Conservation (phyloP, 768 basidiomycete genomes). For the Coprinopsis sp. region DNA sequence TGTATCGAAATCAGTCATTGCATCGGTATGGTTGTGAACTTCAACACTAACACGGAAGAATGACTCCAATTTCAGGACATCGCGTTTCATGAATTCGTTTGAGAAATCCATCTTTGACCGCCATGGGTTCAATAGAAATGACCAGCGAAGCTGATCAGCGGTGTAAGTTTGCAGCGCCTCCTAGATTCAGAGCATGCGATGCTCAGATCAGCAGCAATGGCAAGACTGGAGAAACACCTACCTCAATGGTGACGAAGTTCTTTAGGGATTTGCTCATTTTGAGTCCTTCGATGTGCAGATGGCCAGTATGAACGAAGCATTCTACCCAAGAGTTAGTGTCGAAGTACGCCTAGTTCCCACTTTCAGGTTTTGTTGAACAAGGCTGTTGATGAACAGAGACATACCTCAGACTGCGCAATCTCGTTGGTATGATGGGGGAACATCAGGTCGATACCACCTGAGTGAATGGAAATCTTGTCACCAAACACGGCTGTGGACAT, state of each 20-base stretch:
- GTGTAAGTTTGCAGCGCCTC: constrained; percentile 82
- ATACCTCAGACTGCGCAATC: constrained; percentile 92
- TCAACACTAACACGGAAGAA: constrained; percentile 69
- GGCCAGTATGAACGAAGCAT: constrained; percentile 97
- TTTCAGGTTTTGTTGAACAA: constrained; percentile 8
- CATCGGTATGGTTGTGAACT: background rate
- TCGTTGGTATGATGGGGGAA: constrained; percentile 99
- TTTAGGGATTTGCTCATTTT: constrained; percentile 99
- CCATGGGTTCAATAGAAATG: constrained; percentile 90
- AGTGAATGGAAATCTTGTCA: constrained; percentile 93
- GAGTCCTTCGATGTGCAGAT: constrained; percentile 94
- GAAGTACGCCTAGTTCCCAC: constrained; percentile 73
- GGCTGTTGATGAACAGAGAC: too few species aligned
- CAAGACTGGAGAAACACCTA: constrained; percentile 31
- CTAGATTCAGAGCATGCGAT: constrained; percentile 41
- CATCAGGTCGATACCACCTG: constrained; percentile 94
- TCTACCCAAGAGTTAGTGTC: constrained; percentile 93
- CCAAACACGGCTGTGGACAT: constrained; percentile 94
- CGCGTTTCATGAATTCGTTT: constrained; percentile 81
- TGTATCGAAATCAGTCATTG: constrained; percentile 25
- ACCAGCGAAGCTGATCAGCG: constrained; percentile 84
- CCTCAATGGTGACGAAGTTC: constrained; percentile 97
- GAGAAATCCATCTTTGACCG: constrained; percentile 93
- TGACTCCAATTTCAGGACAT: constrained; percentile 80
- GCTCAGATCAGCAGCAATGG: constrained; percentile 4